Evolutionary conservation across 345 rosid species (phyloP).

Genomic region (Tarenaya hassleriana): DNA sequence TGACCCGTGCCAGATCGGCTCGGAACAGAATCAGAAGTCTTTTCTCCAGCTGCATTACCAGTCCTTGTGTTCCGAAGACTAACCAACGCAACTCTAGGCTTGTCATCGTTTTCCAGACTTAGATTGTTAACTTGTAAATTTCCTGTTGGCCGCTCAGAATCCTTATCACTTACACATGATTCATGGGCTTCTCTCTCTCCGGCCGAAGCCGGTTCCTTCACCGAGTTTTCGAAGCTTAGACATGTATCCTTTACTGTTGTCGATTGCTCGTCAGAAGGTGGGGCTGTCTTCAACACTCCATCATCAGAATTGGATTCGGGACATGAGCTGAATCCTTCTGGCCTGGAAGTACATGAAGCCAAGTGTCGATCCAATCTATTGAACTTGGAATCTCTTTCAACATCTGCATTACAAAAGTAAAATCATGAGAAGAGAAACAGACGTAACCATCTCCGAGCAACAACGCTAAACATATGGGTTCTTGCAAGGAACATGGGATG

Average conservation of each 20-base stretch:
- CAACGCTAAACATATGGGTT: neutral
- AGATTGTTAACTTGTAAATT: constrained; percentile 13
- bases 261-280: constrained; percentile 26
- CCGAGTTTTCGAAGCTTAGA: constrained; percentile 18
- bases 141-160: constrained; percentile 1
- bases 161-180: constrained; percentile 12
- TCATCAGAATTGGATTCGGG: constrained; percentile 14
- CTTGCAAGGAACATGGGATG: neutral
- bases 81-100: constrained; percentile 16
- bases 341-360: constrained; percentile 19
- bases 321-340: constrained; percentile 20
- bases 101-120: constrained; percentile 14
- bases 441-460: no score
- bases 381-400: constrained; percentile 29
- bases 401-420: constrained; percentile 35
- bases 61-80: constrained; percentile 21
- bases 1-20: constrained; percentile 16
- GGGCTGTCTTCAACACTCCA: constrained; percentile 11
- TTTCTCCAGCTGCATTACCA: constrained; percentile 15
- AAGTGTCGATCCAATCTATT: constrained; percentile 17
- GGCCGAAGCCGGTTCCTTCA: constrained; percentile 21
- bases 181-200: constrained; percentile 25
- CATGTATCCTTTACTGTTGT: constrained; percentile 21
- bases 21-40: constrained; percentile 15
- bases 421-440: constrained; percentile 3